Percentiles rank a stretch among this genome's conserved stretches.
These are phyloP conservation scores for Lavandula angustifolia DNA, from an alignment of 257 asterid genomes.

Conservation along the genomic window DNA sequence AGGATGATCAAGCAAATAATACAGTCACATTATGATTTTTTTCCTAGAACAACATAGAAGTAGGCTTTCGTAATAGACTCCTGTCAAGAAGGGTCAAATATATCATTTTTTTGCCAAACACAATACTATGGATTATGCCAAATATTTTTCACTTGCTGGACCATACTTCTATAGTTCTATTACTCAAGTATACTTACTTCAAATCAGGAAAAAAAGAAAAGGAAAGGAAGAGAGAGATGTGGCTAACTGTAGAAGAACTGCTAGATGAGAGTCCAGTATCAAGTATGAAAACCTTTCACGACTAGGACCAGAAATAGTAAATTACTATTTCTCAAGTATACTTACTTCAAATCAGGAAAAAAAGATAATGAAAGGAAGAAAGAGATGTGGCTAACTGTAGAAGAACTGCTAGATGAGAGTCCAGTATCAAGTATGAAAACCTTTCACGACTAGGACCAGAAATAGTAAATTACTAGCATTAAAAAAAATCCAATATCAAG, in stretches of 20 bases:
- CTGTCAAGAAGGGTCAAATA: neutral
- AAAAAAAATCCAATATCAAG: neutral
- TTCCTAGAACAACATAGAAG: conserved; percentile 7
- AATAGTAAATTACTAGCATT: neutral
- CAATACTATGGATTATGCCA: conserved; percentile 7
- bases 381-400: neutral
- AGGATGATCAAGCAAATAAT: neutral
- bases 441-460: conserved; percentile 11
- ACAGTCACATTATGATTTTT: conserved; percentile 7
- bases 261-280: neutral
- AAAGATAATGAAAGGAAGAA: too few species aligned
- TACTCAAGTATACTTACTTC: conserved; percentile 10
- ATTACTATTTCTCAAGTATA: too few species aligned
- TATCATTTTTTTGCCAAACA: neutral
- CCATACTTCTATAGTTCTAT: conserved; percentile 2
- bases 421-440: neutral
- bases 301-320: conserved; percentile 6
- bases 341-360: too few species aligned
- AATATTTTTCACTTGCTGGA: neutral
- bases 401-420: neutral
- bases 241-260: neutral
- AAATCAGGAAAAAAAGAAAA: too few species aligned
- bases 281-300: neutral
- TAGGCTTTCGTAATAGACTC: neutral
- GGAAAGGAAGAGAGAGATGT: neutral